Conservation (phyloP, 176 grass and related monocot genomes). For the Carex cristatella region DNA sequence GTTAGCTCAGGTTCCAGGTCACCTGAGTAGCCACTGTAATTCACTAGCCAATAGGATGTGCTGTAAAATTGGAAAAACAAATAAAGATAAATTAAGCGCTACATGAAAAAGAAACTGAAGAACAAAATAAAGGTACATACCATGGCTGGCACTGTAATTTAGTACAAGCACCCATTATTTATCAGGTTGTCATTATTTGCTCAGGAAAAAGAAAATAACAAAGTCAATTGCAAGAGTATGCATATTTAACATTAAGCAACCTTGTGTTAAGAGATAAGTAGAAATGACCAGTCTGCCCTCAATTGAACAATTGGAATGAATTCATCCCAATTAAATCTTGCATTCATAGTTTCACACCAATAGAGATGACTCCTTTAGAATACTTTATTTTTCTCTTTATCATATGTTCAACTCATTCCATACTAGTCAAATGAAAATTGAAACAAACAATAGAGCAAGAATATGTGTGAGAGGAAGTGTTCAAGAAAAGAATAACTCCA, state of each 20-base stretch:
- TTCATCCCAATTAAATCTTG: background rate
- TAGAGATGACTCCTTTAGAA: background rate
- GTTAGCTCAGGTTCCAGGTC: conserved; percentile 67
- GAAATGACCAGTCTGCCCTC: background rate
- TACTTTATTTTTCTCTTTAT: background rate
- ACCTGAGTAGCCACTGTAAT: conserved; percentile 77
- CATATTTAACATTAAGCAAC: background rate
- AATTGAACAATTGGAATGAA: background rate
- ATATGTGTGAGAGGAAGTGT: background rate
- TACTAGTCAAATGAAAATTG: background rate
- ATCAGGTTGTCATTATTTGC: background rate
- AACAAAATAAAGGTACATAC: background rate
- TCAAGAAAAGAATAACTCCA: background rate
- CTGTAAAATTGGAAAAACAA: conserved; percentile 32
- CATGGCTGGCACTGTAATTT: background rate
- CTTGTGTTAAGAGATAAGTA: background rate
- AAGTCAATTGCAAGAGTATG: background rate
- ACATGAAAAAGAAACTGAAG: background rate
- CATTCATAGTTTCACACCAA: background rate
- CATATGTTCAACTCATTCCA: background rate
- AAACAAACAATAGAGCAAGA: background rate
- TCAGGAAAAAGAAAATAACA: background rate
- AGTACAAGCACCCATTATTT: background rate
- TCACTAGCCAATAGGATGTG: conserved; percentile 61
- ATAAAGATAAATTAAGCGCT: background rate